Evolutionary conservation across 208 protist species (phyloP).

Genomic region (Leishmania braziliensis): DNA sequence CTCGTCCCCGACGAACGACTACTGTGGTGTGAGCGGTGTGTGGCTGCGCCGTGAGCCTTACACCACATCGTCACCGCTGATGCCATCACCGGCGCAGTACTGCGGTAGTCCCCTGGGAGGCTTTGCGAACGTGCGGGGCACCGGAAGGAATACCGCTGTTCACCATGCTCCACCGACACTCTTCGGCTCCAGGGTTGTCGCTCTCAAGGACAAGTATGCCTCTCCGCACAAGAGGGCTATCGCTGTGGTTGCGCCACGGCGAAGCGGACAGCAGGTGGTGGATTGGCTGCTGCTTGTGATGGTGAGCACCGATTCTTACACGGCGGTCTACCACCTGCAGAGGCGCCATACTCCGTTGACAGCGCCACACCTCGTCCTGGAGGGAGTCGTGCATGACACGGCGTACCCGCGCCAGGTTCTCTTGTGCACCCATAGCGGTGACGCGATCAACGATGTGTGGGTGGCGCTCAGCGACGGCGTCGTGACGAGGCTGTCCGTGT

Average conservation of each 20-base stretch:
- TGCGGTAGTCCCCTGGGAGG: conserved; percentile 28
- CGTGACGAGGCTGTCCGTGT: conserved; percentile 20
- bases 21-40: conserved; percentile 22
- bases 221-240: conserved; percentile 3
- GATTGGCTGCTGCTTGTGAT: conserved; percentile 27
- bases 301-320: conserved; percentile 17
- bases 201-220: conserved; percentile 17
- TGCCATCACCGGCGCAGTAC: conserved; percentile 43
- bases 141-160: conserved; percentile 7
- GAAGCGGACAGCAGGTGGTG: not conserved
- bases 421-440: conserved; percentile 26
- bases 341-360: conserved; percentile 9
- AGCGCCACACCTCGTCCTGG: conserved; percentile 21
- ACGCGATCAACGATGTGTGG: conserved; percentile 30
- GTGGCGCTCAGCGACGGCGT: conserved; percentile 21
- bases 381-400: conserved; percentile 24
- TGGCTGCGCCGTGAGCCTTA: conserved; percentile 35
- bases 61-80: conserved; percentile 31
- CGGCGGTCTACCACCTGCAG: conserved; percentile 29
- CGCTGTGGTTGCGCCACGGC: conserved; percentile 15
- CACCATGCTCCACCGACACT: conserved; percentile 19
- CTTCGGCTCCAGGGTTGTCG: conserved; percentile 8
- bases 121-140: conserved; percentile 33
- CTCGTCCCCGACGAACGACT: conserved; percentile 10
- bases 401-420: conserved; percentile 27